Base-by-base conservation (phyloP, 768 basidiomycete genomes). In the Candolleomyces aberdarensis region DNA sequence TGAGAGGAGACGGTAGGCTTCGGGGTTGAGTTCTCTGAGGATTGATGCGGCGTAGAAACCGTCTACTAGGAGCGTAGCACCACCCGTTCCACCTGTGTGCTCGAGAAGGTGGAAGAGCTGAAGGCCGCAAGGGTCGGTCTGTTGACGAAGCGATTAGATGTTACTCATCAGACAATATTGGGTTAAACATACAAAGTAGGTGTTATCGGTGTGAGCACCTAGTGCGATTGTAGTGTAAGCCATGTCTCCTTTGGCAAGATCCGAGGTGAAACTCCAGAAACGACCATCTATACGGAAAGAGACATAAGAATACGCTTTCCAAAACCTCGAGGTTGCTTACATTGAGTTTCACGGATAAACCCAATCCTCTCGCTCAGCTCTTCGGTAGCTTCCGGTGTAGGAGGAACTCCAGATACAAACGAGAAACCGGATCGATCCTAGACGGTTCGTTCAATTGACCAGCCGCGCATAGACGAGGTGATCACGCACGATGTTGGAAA, bases 261-360 rank as follows among this genome's bases (percentile, higher is more conserved):
- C 88, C 0, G 96, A 86, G 0, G 94, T 97, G 69, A 98, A 96
- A 68, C 98, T 93, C 96, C 96, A 99, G 74, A 98, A 96, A 60
- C 86, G 87, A 39, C 96, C 96, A 67, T 98, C 94, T 95, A 63
- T 1, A 31, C 13, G 41, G 57, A 19, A 68, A 50, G 15, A n/a
- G 47, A 48, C 29, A 49, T 57, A 20, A 52, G 46, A 36, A 2
- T n/a, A 39, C n/a, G 26, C 47, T 32, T 10, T 11, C 20, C n/a
- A 26, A 53, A 10, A 49, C 26, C 26, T 58, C n/a, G 39, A 11
- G 39, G 10, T 29, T 52, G 69, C 73, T 19, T 20, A 77, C 80
- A 81, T 69, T 83, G 80, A 0, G 96, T 98, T 72, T 96, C 88
- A 47, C 96, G 85, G 61, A 97, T 95, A 67, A 91, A 92, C 3